Conservation (phyloP, 1,139 yeast species). For the Yamadazyma dushanensis region DNA sequence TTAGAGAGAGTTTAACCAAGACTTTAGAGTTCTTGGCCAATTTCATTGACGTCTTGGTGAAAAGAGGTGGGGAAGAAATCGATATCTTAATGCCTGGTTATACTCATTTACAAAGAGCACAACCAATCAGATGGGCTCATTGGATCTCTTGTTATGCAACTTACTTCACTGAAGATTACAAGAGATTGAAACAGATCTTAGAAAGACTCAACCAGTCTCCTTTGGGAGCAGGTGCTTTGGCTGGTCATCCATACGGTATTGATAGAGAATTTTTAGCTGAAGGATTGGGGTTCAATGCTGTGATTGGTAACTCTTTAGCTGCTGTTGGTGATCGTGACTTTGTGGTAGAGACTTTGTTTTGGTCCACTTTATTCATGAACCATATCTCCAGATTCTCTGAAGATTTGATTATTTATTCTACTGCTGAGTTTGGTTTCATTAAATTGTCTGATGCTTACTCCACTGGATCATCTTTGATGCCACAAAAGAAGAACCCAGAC, state of each 20-base stretch:
- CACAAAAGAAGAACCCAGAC: slow-evolving; percentile 98
- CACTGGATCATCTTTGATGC: slow-evolving; percentile 98
- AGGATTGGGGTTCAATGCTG: slow-evolving; percentile 75
- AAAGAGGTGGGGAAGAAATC: slow-evolving; percentile 81
- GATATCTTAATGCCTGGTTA: slow-evolving; percentile 97
- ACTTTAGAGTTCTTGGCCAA: slow-evolving; percentile 58
- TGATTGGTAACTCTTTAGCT: slow-evolving; percentile 90
- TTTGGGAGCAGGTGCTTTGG: slow-evolving; percentile 95
- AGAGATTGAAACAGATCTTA: slow-evolving; percentile 77
- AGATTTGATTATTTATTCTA: slow-evolving; percentile 91
- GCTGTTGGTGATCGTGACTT: slow-evolving; percentile 98
- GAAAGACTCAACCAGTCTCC: slow-evolving; percentile 87
- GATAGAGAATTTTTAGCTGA: slow-evolving; percentile 87
- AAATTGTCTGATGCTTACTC: slow-evolving; percentile 96
- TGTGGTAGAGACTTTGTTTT: slow-evolving; percentile 93
- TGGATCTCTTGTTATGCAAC: slow-evolving; percentile 96
- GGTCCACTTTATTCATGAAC: slow-evolving; percentile 95
- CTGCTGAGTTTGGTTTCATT: slow-evolving; percentile 95
- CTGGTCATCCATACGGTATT: slow-evolving; percentile 98
- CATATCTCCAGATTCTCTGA: slow-evolving; percentile 93
- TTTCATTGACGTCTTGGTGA: slow-evolving; percentile 64
- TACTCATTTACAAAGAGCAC: slow-evolving; percentile 97
- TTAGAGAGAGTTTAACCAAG: slow-evolving; percentile 70
- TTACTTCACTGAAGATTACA: slow-evolving; percentile 85
- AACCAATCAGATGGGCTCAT: slow-evolving; percentile 98